Percentiles rank a stretch among this genome's conserved stretches.
phyloP scores from a whole-genome alignment of 257 asterid species.

The Leptodermis oblonga region DNA sequence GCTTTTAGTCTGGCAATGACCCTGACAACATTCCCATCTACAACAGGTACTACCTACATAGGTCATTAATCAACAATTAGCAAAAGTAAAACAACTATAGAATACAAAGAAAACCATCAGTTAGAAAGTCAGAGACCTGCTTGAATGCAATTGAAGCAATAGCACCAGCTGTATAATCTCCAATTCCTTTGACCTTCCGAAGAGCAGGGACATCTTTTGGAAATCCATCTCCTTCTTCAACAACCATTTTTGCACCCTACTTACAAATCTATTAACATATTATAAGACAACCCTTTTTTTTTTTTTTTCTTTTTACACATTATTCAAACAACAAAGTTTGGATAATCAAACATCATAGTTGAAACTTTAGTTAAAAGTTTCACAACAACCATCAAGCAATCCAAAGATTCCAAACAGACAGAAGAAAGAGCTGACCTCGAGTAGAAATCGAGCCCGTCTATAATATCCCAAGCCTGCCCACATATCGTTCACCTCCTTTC shows the following conservation, averaged over 20 bases:
- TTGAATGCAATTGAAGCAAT: conserved; percentile 89
- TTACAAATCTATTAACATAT: conserved; percentile 5
- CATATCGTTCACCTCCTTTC: conserved; percentile 96
- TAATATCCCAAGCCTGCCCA: conserved; percentile 99
- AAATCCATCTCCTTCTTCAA: conserved; percentile 69
- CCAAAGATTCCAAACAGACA: background rate
- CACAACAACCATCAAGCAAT: too few species aligned
- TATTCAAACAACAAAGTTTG: background rate
- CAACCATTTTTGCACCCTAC: conserved; percentile 93
- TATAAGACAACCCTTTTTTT: background rate
- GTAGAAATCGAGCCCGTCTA: conserved; percentile 77
- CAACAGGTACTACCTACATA: conserved; percentile 86
- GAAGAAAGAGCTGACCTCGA: conserved; percentile 51
- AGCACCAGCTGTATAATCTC: conserved; percentile 97
- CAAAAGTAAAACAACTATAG: conserved; percentile 4
- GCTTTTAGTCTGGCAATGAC: conserved; percentile 85
- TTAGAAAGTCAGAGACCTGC: conserved; percentile 47
- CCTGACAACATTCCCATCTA: conserved; percentile 93
- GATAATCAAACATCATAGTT: background rate
- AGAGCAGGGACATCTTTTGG: conserved; percentile 80
- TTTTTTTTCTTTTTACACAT: background rate
- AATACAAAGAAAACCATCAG: conserved; percentile 5
- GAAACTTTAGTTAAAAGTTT: too few species aligned
- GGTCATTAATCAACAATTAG: conserved; percentile 18
- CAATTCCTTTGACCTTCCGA: conserved; percentile 74